Conservation (phyloP, 2,329 filamentous ascomycete species). For the Annulohypoxylon truncatum region DNA sequence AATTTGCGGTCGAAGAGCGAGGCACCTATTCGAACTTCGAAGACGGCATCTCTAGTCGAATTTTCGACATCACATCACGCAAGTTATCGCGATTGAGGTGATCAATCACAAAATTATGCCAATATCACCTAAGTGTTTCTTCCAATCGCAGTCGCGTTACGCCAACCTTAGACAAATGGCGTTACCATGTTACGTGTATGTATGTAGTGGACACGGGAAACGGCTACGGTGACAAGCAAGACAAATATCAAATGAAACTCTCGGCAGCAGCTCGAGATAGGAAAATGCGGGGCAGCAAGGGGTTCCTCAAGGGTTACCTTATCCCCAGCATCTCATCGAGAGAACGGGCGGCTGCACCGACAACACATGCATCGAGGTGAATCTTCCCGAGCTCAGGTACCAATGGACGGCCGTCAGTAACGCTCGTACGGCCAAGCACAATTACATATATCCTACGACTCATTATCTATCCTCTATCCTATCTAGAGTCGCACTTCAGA, state of each 20-base stretch:
- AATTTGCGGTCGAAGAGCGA: slow-evolving; percentile 11
- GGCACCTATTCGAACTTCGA: slow-evolving; percentile 17
- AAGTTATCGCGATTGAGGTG: slow-evolving; percentile 35
- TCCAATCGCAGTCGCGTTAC: slow-evolving; percentile 27
- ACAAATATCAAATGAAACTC: slow-evolving; percentile 26
- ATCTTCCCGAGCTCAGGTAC: slow-evolving; percentile 37
- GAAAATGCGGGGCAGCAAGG: slow-evolving; percentile 42
- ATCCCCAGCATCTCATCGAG: slow-evolving; percentile 29
- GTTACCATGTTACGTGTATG: slow-evolving; percentile 33
- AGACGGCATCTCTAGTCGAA: slow-evolving; percentile 36
- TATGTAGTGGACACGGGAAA: slow-evolving; percentile 16
- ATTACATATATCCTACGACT: slow-evolving; percentile 30
- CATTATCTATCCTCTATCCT: slow-evolving; percentile 29
- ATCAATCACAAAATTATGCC: slow-evolving; percentile 27
- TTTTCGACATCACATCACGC: slow-evolving; percentile 40
- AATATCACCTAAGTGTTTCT: slow-evolving; percentile 10
- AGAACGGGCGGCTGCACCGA: slow-evolving; percentile 30
- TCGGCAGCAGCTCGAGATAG: slow-evolving; percentile 35
- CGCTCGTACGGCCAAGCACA: slow-evolving; percentile 17
- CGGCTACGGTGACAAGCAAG: slow-evolving; percentile 23
- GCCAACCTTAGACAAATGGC: slow-evolving; percentile 40
- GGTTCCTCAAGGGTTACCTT: slow-evolving; percentile 22
- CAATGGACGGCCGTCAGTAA: slow-evolving; percentile 28
- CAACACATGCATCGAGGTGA: slow-evolving; percentile 37
- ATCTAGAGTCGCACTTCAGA: slow-evolving; percentile 31